Conservation (phyloP, 306 rosid species). For the Crataegus laevigata region DNA sequence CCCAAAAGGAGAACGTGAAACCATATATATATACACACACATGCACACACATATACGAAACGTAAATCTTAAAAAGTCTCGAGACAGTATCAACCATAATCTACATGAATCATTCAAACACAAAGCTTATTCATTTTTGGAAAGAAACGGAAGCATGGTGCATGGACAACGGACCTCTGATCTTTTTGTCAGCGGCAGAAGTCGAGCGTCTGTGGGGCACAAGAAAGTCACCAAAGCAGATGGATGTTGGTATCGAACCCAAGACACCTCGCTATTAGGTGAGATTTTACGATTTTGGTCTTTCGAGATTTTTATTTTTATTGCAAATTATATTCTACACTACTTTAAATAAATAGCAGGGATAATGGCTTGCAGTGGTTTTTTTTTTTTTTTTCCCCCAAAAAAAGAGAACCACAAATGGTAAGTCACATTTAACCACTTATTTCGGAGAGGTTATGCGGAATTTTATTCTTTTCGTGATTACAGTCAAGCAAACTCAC, state of each 20-base stretch:
- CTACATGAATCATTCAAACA: neutral
- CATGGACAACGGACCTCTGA: neutral
- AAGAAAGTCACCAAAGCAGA: neutral
- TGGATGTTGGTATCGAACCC: neutral
- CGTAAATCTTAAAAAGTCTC: neutral
- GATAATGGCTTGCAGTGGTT: no score
- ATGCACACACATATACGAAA: no score
- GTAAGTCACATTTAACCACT: no score
- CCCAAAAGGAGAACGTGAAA: neutral
- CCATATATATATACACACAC: neutral
- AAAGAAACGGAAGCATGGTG: neutral
- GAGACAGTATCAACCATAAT: neutral
- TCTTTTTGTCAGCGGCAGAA: neutral
- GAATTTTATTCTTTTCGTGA: rapidly evolving
- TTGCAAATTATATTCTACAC: no score
- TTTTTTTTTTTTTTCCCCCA: no score
- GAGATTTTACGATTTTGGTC: no score
- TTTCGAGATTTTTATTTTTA: neutral
- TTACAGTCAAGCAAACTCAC: no score
- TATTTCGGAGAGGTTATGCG: rapidly evolving
- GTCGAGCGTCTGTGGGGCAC: neutral
- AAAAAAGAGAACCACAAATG: no score
- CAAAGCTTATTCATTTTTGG: neutral
- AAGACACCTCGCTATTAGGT: neutral
- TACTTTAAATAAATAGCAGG: no score